A percentile compares a stretch with the other conserved stretches of the same genome.
Conservation (phyloP, 768 basidiomycete species). For the Mrakia hoshinonis region DNA sequence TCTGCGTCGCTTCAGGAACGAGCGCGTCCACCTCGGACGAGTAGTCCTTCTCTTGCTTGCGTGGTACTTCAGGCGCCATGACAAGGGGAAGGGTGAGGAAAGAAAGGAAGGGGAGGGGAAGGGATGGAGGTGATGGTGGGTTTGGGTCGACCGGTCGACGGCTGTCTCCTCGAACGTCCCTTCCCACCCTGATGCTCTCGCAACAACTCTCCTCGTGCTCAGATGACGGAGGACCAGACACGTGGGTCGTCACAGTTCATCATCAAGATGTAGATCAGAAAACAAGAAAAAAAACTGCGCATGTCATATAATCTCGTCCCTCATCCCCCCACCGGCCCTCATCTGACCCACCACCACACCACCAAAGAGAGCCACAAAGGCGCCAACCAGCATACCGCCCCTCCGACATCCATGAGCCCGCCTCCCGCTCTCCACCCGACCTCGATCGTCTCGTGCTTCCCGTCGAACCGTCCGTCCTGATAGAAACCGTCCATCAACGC, state of each 20-base stretch:
- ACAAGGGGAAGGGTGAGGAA: not conserved
- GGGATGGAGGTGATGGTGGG: not conserved
- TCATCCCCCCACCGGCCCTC: not conserved
- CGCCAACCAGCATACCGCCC: constrained; percentile 63
- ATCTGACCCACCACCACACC: not conserved
- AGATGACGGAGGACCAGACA: too few species aligned
- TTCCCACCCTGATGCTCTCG: too few species aligned
- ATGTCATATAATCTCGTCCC: too few species aligned
- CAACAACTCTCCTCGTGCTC: too few species aligned
- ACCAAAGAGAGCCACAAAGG: constrained; percentile 45
- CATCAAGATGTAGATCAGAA: too few species aligned
- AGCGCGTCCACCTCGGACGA: constrained; percentile 71
- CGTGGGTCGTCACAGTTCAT: too few species aligned
- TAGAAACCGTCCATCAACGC: constrained; percentile 60
- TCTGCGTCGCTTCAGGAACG: constrained; percentile 56
- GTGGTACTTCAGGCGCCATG: constrained; percentile 27
- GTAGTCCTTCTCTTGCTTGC: constrained; percentile 53
- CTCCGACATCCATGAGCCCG: constrained; percentile 51
- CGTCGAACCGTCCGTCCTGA: constrained; percentile 47
- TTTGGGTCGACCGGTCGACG: too few species aligned
- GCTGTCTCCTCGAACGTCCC: too few species aligned
- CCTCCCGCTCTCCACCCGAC: constrained; percentile 47
- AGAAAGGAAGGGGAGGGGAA: not conserved
- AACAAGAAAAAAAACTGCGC: too few species aligned
- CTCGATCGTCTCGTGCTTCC: constrained; percentile 45